These are phyloP conservation scores for Claviceps humidiphila DNA, from an alignment of 2,329 filamentous ascomycete species.

Conservation along the genomic window DNA sequence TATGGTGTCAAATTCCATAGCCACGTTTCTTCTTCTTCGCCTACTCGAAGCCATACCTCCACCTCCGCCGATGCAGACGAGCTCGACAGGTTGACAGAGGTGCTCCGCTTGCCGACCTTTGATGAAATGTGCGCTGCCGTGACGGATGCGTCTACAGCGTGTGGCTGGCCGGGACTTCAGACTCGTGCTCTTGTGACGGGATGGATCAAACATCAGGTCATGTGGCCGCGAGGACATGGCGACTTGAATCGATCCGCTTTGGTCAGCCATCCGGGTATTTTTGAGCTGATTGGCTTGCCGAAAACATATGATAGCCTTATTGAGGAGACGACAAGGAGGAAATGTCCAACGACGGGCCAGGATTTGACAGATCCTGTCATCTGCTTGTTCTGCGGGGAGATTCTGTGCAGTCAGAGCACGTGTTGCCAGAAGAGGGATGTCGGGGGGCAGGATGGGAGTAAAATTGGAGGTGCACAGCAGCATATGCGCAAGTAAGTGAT, in stretches of 20 bases:
- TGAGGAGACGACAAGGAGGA: constrained; percentile 73
- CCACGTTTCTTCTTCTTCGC: constrained; percentile 43
- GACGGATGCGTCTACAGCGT: constrained; percentile 28
- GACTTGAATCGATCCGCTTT: constrained; percentile 30
- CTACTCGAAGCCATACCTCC: constrained; percentile 30
- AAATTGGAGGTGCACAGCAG: constrained; percentile 75
- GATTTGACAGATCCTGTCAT: constrained; percentile 83
- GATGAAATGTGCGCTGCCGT: constrained; percentile 61
- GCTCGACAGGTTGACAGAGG: constrained; percentile 65
- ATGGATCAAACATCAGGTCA: constrained; percentile 59
- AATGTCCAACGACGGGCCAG: constrained; percentile 81
- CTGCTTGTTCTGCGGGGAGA: constrained; percentile 90
- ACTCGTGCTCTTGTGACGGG: constrained; percentile 39
- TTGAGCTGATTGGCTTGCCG: constrained; percentile 83
- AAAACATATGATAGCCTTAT: constrained; percentile 87
- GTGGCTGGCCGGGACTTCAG: constrained; percentile 33
- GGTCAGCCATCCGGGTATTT: constrained; percentile 74
- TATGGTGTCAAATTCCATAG: constrained; percentile 79
- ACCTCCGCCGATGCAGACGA: constrained; percentile 48
- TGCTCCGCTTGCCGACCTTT: constrained; percentile 63
- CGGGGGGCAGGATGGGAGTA: constrained; percentile 25
- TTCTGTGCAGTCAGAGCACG: constrained; percentile 87
- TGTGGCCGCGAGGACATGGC: constrained; percentile 20
- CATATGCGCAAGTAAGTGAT: constrained; percentile 67
- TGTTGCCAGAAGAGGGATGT: constrained; percentile 65